Conservation (phyloP, 2,329 filamentous ascomycete genomes). For the Verticillium nubilum region DNA sequence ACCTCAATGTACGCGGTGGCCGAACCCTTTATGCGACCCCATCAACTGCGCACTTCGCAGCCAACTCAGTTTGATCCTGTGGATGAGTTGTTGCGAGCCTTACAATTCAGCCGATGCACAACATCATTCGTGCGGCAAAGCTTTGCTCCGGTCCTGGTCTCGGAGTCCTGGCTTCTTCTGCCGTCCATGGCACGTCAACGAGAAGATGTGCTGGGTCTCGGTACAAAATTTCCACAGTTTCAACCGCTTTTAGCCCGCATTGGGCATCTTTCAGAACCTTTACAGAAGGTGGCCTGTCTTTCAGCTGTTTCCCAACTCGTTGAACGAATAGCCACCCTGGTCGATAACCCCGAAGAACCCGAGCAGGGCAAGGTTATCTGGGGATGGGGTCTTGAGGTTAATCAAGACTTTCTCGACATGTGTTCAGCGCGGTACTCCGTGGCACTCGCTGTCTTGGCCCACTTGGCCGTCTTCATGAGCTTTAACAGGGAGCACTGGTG, state of each 20-base stretch:
- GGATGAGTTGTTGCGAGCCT: neutral
- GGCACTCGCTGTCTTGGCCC: conserved; percentile 14
- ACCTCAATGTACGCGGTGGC: neutral
- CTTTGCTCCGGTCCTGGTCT: neutral
- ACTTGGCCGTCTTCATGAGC: conserved; percentile 10
- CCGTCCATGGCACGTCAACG: neutral
- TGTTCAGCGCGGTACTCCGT: conserved; percentile 7
- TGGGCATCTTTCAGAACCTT: neutral
- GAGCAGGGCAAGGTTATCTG: conserved; percentile 4
- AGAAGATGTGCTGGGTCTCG: neutral
- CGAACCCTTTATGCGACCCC: neutral
- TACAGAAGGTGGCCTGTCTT: neutral
- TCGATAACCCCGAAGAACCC: neutral
- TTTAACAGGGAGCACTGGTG: conserved; percentile 1
- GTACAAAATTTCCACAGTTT: neutral
- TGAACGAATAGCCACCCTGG: neutral
- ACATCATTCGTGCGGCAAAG: neutral
- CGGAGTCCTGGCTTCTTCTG: neutral
- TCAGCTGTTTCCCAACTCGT: neutral
- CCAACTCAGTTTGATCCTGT: neutral
- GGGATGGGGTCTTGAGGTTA: conserved; percentile 11
- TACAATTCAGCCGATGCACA: neutral
- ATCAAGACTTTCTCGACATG: conserved; percentile 13
- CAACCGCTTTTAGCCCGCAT: neutral
- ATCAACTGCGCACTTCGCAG: neutral